phyloP scores from a whole-genome alignment of 257 asterid species.

The Solanum ossicruentum region DNA sequence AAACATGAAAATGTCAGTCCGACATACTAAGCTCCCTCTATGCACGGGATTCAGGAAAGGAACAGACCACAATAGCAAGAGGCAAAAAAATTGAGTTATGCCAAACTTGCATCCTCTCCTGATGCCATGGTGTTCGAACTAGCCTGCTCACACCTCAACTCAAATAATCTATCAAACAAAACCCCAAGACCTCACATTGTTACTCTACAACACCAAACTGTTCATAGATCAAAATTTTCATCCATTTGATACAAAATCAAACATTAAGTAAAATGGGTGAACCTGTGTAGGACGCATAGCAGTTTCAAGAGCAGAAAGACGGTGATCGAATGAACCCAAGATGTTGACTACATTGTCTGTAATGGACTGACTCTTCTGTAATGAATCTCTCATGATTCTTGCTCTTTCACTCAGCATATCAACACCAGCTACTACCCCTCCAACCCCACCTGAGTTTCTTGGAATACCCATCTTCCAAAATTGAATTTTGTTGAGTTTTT shows the following conservation, averaged over 20 bases:
- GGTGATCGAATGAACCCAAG: constrained; percentile 31
- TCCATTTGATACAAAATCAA: not conserved
- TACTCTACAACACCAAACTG: not conserved
- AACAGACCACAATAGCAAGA: not conserved
- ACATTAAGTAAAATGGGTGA: not conserved
- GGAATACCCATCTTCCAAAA: constrained; percentile 14
- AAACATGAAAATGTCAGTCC: not conserved
- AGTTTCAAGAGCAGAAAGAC: constrained; percentile 38
- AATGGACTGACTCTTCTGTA: constrained; percentile 27
- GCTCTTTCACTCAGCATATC: constrained; percentile 33
- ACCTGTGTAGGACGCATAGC: constrained; percentile 46
- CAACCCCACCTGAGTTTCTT: not conserved
- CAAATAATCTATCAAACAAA: not conserved
- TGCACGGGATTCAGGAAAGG: not conserved
- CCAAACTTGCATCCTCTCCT: not conserved
- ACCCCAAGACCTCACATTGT: not conserved
- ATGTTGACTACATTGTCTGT: constrained; percentile 31
- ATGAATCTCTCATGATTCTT: constrained; percentile 22
- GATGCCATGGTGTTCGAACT: not conserved
- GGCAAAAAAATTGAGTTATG: not conserved
- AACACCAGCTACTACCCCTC: not conserved
- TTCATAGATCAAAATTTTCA: not conserved
- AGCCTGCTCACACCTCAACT: not conserved
- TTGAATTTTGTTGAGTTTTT: not conserved
- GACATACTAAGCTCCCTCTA: not conserved